phyloP scores from a whole-genome alignment of 331 rosid genomes.

The Malus hybrid region DNA sequence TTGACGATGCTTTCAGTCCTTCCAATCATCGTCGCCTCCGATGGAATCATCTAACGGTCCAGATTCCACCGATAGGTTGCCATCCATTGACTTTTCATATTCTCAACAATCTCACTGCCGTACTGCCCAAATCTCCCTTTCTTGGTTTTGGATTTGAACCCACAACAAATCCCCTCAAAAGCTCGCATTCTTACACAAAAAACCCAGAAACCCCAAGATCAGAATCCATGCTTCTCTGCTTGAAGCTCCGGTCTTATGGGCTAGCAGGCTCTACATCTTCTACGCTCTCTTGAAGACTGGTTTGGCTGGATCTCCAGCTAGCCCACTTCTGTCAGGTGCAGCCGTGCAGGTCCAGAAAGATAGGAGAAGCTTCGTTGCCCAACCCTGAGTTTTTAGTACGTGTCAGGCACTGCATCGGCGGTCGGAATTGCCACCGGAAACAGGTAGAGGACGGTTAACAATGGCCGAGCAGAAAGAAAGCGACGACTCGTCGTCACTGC shows the following conservation, averaged over 20 bases:
- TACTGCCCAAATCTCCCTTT: constrained; percentile 44
- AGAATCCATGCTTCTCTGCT: constrained; percentile 48
- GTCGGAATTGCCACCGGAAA: constrained; percentile 55
- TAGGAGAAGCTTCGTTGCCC: constrained; percentile 28
- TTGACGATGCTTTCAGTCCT: constrained; percentile 23
- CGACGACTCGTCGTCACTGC: constrained; percentile 34
- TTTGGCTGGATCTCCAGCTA: constrained; percentile 76
- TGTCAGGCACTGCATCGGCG: constrained; percentile 32
- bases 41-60: constrained; percentile 32
- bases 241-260: constrained; percentile 83
- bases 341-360: constrained; percentile 31
- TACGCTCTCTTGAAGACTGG: constrained; percentile 85
- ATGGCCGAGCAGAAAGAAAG: constrained; percentile 21
- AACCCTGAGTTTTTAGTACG: constrained; percentile 21
- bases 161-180: constrained; percentile 19
- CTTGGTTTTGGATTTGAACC: constrained; percentile 15
- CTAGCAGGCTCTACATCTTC: constrained; percentile 70
- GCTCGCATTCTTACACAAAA: neutral
- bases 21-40: constrained; percentile 35
- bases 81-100: constrained; percentile 2
- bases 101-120: constrained; percentile 7
- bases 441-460: constrained; percentile 48
- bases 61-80: constrained; percentile 43
- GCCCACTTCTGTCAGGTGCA: constrained; percentile 74
- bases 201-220: neutral